Evolutionary conservation across 306 rosid genomes (phyloP).

Genomic region (Ormosia semicastrata): DNA sequence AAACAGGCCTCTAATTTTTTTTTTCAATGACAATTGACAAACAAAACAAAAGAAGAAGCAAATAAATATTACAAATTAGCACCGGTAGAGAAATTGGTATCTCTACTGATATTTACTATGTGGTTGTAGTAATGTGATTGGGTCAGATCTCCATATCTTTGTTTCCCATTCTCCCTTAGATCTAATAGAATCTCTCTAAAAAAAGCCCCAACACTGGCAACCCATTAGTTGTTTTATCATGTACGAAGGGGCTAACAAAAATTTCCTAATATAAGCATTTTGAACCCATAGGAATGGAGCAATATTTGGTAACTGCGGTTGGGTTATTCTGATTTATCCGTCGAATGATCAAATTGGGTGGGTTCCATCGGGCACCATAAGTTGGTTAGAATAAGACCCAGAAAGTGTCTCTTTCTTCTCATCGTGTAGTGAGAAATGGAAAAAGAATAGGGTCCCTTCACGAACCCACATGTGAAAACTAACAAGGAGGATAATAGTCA

Average conservation of each 20-base stretch:
- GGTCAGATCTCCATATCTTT: too few relatives aligned
- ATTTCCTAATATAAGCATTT: background rate
- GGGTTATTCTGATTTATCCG: background rate
- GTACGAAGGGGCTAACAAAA: background rate
- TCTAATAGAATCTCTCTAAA: background rate
- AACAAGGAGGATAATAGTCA: background rate
- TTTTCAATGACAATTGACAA: too few relatives aligned
- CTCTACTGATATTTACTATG: background rate
- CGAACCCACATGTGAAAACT: conserved; percentile 9
- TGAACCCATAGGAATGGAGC: background rate
- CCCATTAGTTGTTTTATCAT: background rate
- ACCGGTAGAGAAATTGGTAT: background rate
- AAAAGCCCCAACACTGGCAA: background rate
- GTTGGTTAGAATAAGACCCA: conserved; percentile 21
- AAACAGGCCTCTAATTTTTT: background rate
- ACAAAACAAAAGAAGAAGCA: background rate
- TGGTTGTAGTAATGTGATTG: background rate
- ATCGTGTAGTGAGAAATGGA: background rate
- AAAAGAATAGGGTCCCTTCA: background rate
- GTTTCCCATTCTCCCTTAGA: too few relatives aligned
- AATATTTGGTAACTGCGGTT: background rate
- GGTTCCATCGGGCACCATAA: conserved; percentile 12
- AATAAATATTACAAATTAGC: background rate
- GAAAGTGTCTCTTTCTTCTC: background rate
- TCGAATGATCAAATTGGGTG: background rate